phyloP scores from a whole-genome alignment of 2,329 filamentous ascomycete genomes.

The Exserohilum turcica region DNA sequence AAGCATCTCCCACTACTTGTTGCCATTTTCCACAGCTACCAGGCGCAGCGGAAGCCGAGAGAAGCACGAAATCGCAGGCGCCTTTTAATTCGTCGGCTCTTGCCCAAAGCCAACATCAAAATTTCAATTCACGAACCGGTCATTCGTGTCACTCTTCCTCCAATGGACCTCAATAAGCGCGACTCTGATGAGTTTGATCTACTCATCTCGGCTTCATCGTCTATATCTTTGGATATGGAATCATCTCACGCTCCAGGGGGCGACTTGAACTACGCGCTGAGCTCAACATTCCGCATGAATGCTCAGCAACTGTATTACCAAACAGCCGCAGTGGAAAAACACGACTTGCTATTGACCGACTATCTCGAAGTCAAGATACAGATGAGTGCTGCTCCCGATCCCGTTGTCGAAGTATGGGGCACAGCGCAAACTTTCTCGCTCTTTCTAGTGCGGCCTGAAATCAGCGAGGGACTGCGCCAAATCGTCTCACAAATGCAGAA shows the following conservation, averaged over 20 bases:
- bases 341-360: slow-evolving; percentile 86
- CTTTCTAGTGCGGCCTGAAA: slow-evolving; percentile 88
- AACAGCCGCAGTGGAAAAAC: slow-evolving; percentile 78
- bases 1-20: slow-evolving; percentile 86
- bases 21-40: slow-evolving; percentile 67
- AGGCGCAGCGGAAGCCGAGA: slow-evolving; percentile 31
- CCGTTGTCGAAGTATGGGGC: slow-evolving; percentile 79
- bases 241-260: slow-evolving; percentile 90
- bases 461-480: slow-evolving; percentile 88
- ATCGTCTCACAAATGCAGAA: slow-evolving; percentile 82
- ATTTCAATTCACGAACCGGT: slow-evolving; percentile 97
- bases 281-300: slow-evolving; percentile 79
- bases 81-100: slow-evolving; percentile 80
- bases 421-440: slow-evolving; percentile 85
- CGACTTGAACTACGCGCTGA: slow-evolving; percentile 84
- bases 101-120: slow-evolving; percentile 94
- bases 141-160: slow-evolving; percentile 82
- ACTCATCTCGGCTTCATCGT: slow-evolving; percentile 93
- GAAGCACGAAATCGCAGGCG: slow-evolving; percentile 49
- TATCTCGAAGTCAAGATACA: slow-evolving; percentile 85
- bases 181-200: slow-evolving; percentile 87
- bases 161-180: slow-evolving; percentile 63
- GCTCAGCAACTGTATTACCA: slow-evolving; percentile 95
- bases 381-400: slow-evolving; percentile 81
- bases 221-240: slow-evolving; percentile 88